These are phyloP conservation scores for Cornus controversa DNA, from an alignment of 148 eudicot species.

Conservation along the genomic window DNA sequence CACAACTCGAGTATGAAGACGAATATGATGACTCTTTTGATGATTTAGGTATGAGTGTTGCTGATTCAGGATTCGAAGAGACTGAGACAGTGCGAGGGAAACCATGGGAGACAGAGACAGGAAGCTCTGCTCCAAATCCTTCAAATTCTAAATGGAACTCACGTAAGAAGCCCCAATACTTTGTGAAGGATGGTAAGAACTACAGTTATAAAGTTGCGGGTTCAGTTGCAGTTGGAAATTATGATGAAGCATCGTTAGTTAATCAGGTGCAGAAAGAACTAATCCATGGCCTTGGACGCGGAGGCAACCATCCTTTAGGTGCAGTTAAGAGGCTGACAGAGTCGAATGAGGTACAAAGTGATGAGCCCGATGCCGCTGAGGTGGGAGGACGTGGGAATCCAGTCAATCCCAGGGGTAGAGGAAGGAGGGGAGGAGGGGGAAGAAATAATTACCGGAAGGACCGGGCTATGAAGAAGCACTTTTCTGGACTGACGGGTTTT, in stretches of 20 bases:
- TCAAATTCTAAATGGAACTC: slow-evolving; percentile 66
- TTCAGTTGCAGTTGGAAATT: slow-evolving; percentile 71
- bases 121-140: slow-evolving; percentile 36
- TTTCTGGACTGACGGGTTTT: slow-evolving; percentile 56
- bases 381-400: slow-evolving; percentile 41
- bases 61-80: slow-evolving; percentile 78
- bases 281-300: slow-evolving; percentile 90
- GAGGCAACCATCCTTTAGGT: slow-evolving; percentile 82
- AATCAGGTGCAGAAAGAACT: slow-evolving; percentile 61
- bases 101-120: slow-evolving; percentile 27
- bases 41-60: slow-evolving; percentile 74
- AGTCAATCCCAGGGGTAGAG: slow-evolving; percentile 20
- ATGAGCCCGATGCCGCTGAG: slow-evolving; percentile 24
- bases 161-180: slow-evolving; percentile 73
- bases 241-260: slow-evolving; percentile 62
- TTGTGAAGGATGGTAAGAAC: slow-evolving; percentile 93
- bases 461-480: slow-evolving; percentile 77
- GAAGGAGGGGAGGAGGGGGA: slow-evolving; percentile 27
- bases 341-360: slow-evolving; percentile 29
- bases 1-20: slow-evolving; percentile 88
- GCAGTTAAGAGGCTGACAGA: slow-evolving; percentile 56
- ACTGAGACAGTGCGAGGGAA: slow-evolving; percentile 35
- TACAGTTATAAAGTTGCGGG: slow-evolving; percentile 96
- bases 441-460: slow-evolving; percentile 50
- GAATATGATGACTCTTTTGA: slow-evolving; percentile 98